Base-by-base conservation (phyloP, 306 rosid species). In the Fagus sylvatica region DNA sequence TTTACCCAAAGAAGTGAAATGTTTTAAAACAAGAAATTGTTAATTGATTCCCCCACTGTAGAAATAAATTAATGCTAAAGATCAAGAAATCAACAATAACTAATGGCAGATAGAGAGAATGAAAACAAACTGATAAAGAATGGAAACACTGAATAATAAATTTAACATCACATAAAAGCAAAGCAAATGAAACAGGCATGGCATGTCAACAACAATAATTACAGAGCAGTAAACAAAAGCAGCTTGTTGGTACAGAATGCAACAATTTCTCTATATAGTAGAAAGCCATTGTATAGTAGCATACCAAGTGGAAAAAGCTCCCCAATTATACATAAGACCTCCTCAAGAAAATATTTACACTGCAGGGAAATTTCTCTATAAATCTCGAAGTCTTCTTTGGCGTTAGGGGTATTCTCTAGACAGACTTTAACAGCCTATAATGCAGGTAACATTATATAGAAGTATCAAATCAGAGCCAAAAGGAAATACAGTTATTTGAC, bases 391-490 rank as follows among this genome's bases (percentile, higher is more conserved):
- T 77, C 93, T 81, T 79, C 88, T 42, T 72, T 67, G 42, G 61
- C 46, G 69, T 55, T 81, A 71, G 79, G 68, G 75, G 79, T 75
- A 51, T 83, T 91, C 77, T 87, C 85, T n/a, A 83, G 85, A 76
- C 85, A 86, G 74, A 87, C 79, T 85, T 89, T 86, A 71, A 84
- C 89, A 30, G 93, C 97, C 98, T 95, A 81, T 74, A 64, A 69
- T 72, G 84, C 71, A 71, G 71, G 36, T 42, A 69, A 74, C 79
- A 74, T 4, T 17, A 40, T 69, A 57, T 67, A 57, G 49, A 66
- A 68, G 36, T 51, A 67, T 56, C 28, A 42, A 73, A 72, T 82
- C 55, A 66, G 43, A 49, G 51, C 48, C 16, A 72, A 69, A 67
- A 61, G 48, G 40, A 15, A 46, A 2, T 46, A 46, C 15, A 46